phyloP scores from a whole-genome alignment of 257 asterid genomes.

The Salvia splendens region DNA sequence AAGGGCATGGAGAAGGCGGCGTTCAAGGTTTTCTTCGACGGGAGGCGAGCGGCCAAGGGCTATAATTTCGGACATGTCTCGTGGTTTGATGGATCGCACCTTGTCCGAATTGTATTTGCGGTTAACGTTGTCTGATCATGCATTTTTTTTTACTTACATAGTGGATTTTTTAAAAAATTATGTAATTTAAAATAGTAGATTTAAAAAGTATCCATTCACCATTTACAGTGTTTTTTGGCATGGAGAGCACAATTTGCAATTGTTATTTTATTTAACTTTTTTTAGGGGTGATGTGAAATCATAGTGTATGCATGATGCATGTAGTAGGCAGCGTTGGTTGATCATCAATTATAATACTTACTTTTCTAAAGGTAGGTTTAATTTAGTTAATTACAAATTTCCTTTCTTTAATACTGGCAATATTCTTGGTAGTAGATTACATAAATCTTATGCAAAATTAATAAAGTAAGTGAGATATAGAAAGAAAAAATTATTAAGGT shows the following conservation, averaged over 20 bases:
- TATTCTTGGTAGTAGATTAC: too few relatives aligned
- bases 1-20: slow-evolving; percentile 33
- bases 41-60: slow-evolving; percentile 50
- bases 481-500: too few relatives aligned
- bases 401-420: too few relatives aligned
- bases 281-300: not conserved
- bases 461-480: too few relatives aligned
- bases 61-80: slow-evolving; percentile 59
- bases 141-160: not conserved
- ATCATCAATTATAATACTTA: too few relatives aligned
- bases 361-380: not conserved
- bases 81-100: slow-evolving; percentile 66
- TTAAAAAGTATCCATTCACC: too few relatives aligned
- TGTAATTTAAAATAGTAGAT: too few relatives aligned
- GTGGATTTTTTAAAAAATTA: too few relatives aligned
- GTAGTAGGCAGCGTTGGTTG: not conserved
- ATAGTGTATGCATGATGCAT: not conserved
- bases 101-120: slow-evolving; percentile 59
- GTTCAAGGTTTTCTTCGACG: slow-evolving; percentile 58
- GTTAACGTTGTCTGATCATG: slow-evolving; percentile 44
- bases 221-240: too few relatives aligned
- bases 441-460: too few relatives aligned
- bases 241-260: too few relatives aligned
- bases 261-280: not conserved
- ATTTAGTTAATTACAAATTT: not conserved